Percentiles rank a stretch among this genome's conserved stretches.
These are phyloP conservation scores for Tolypocladium nubicola DNA, from an alignment of 2,329 filamentous ascomycete genomes.

Conservation along the genomic window DNA sequence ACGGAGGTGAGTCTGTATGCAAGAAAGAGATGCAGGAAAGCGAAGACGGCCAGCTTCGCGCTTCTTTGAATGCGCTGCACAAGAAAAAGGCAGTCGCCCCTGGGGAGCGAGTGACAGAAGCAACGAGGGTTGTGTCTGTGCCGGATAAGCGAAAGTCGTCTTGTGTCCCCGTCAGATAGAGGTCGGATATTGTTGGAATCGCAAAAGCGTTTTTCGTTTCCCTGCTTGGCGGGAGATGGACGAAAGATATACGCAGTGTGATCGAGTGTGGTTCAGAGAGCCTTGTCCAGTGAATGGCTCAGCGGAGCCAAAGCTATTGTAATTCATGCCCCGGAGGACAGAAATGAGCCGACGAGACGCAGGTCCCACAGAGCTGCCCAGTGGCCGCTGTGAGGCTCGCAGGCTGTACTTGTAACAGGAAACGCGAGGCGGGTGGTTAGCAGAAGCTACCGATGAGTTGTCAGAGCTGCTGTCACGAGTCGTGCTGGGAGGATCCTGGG, in stretches of 20 bases:
- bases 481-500: constrained; percentile 31
- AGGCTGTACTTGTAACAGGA: constrained; percentile 2
- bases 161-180: neutral
- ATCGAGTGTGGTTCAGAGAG: neutral
- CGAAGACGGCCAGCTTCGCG: neutral
- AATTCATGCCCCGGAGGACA: constrained; percentile 16
- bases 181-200: neutral
- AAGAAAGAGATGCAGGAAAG: neutral
- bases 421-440: constrained; percentile 1
- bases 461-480: constrained; percentile 24
- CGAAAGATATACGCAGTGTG: neutral
- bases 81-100: neutral
- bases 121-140: neutral
- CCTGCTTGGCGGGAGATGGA: neutral
- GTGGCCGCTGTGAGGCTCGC: constrained; percentile 1
- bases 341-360: constrained; percentile 14
- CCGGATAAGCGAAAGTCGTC: neutral
- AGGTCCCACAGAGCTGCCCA: constrained; percentile 3
- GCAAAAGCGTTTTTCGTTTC: neutral
- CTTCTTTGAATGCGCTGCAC: neutral
- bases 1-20: neutral
- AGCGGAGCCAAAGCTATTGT: constrained; percentile 15
- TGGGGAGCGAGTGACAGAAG: neutral
- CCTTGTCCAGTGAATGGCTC: constrained; percentile 2
- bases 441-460: constrained; percentile 23